Conservation (phyloP, 2,329 filamentous ascomycete genomes). For the Talaromyces albobiverticillius region DNA sequence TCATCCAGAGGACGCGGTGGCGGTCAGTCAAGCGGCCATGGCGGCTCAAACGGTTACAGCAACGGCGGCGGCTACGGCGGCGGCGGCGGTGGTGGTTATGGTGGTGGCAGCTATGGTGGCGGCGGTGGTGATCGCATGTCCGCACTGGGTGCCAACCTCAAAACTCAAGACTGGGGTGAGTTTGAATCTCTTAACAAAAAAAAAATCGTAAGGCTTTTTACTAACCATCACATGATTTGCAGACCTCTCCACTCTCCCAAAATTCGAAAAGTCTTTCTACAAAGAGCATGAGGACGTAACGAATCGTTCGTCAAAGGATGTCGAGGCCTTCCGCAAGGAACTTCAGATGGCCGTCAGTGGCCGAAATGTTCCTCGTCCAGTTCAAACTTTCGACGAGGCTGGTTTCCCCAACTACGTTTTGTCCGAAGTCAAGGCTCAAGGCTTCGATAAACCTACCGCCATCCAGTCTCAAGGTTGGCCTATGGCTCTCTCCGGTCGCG, state of each 20-base stretch:
- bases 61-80: conserved; percentile 33
- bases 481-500: conserved; percentile 96
- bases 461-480: conserved; percentile 99
- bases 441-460: conserved; percentile 87
- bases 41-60: conserved; percentile 47
- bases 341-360: conserved; percentile 83
- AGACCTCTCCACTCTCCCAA: conserved; percentile 78
- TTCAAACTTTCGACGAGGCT: conserved; percentile 96
- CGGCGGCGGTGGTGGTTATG: conserved; percentile 31
- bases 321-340: conserved; percentile 82
- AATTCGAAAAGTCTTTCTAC: conserved; percentile 99
- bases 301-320: conserved; percentile 70
- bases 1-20: conserved; percentile 28
- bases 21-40: conserved; percentile 46
- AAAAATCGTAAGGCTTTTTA: conserved; percentile 3
- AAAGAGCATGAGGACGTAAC: conserved; percentile 85
- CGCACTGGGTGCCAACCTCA: conserved; percentile 80
- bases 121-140: conserved; percentile 89
- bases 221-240: conserved; percentile 26
- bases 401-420: conserved; percentile 96
- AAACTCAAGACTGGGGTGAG: conserved; percentile 86
- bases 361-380: conserved; percentile 79
- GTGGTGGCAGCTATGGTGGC: conserved; percentile 54
- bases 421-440: conserved; percentile 97
- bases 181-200: conserved; percentile 22